A percentile compares a stretch with the other conserved stretches of the same genome.
Conservation (phyloP, 2,329 filamentous ascomycete genomes). For the Clonostachys solani region DNA sequence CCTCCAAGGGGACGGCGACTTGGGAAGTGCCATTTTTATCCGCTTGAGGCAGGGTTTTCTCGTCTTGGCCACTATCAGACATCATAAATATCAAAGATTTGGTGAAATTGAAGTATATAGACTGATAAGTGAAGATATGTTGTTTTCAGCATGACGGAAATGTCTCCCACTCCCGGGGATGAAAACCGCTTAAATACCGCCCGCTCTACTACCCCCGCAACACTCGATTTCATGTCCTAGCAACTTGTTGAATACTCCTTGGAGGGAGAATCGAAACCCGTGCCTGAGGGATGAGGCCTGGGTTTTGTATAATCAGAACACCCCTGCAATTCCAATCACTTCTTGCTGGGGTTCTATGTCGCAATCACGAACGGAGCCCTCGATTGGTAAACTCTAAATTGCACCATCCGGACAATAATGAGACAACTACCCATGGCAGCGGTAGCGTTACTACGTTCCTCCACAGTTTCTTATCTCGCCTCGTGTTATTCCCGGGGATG, state of each 20-base stretch:
- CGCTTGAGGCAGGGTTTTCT: background rate
- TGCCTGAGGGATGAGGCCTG: constrained; percentile 2
- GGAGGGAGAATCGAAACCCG: background rate
- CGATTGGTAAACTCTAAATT: too few species aligned
- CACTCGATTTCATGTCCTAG: background rate
- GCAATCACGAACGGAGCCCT: background rate
- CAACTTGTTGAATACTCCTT: too few species aligned
- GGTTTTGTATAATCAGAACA: background rate
- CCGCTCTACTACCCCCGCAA: background rate
- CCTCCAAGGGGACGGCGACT: background rate
- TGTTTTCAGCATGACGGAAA: too few species aligned
- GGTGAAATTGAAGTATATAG: too few species aligned
- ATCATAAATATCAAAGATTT: background rate
- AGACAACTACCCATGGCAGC: too few species aligned
- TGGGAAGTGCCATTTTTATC: background rate
- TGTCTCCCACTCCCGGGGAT: too few species aligned
- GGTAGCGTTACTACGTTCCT: background rate
- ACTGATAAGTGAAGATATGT: too few species aligned
- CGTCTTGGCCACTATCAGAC: background rate
- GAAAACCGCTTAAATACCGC: too few species aligned
- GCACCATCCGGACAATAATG: too few species aligned
- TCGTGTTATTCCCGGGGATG: too few species aligned
- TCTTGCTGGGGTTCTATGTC: background rate
- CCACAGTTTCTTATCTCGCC: constrained; percentile 22
- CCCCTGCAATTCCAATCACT: background rate